Conservation (phyloP, 768 basidiomycete genomes). For the Boletus rex-veris region DNA sequence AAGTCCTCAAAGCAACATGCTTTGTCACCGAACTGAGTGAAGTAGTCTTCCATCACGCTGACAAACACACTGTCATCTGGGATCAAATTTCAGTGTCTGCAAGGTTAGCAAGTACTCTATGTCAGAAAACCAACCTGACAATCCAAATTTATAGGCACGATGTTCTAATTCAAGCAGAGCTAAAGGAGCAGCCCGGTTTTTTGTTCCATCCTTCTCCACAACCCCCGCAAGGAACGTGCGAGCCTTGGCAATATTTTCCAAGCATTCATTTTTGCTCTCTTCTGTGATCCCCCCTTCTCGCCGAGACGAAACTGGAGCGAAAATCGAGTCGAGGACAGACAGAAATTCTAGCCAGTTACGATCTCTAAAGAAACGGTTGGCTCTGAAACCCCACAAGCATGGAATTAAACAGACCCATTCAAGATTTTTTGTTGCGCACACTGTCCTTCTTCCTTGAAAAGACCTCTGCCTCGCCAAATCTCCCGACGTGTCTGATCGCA, state of each 20-base stretch:
- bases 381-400: conserved; percentile 1
- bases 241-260: conserved; percentile 40
- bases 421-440: conserved; percentile 55
- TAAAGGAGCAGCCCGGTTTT: conserved; percentile 71
- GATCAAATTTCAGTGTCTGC: conserved; percentile 1
- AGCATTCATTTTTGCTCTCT: conserved; percentile 36
- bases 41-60: conserved; percentile 60
- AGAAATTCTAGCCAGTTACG: conserved; percentile 87
- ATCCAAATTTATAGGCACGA: conserved; percentile 45
- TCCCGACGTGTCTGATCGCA: conserved; percentile 76
- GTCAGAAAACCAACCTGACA: conserved; percentile 38
- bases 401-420: conserved; percentile 47
- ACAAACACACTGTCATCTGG: conserved; percentile 46
- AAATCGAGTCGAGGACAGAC: conserved; percentile 66
- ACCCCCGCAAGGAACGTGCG: conserved; percentile 52
- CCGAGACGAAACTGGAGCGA: conserved; percentile 38
- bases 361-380: conserved; percentile 47
- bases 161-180: conserved; percentile 76
- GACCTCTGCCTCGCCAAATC: conserved; percentile 57
- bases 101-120: background rate
- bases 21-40: conserved; percentile 72
- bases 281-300: conserved; percentile 29
- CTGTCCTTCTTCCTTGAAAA: conserved; percentile 58
- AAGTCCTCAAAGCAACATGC: conserved; percentile 87
- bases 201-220: conserved; percentile 61